Conservation (phyloP, 106 monocot species). For the Ottelia alismoides region DNA sequence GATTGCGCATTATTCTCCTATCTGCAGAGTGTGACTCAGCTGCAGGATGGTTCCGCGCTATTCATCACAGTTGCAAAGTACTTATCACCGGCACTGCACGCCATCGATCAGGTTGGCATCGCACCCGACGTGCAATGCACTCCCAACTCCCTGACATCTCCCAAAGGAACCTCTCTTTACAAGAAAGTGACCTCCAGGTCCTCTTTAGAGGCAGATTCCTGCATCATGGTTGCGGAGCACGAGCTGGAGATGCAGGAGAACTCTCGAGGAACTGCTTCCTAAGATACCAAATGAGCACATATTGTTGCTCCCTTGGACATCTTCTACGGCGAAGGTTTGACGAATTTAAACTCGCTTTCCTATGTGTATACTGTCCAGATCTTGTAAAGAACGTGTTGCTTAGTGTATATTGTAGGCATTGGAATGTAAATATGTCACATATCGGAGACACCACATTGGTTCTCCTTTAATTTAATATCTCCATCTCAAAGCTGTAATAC, state of each 20-base stretch:
- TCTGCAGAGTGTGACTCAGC: slow-evolving; percentile 84
- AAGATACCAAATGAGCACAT: too few species aligned
- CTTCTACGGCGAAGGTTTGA: too few species aligned
- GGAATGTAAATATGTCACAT: too few species aligned
- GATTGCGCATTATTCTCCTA: too few species aligned
- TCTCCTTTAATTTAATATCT: too few species aligned
- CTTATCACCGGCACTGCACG: slow-evolving; percentile 77
- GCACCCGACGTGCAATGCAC: slow-evolving; percentile 80
- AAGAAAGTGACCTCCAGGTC: slow-evolving; percentile 19
- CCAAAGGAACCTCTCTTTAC: slow-evolving; percentile 9
- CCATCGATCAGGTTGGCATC: slow-evolving; percentile 93
- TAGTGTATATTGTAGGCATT: too few species aligned
- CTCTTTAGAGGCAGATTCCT: slow-evolving; percentile 67
- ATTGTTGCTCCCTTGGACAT: too few species aligned
- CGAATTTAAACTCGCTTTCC: too few species aligned
- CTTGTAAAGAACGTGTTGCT: too few species aligned
- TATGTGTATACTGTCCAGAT: too few species aligned
- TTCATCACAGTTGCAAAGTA: slow-evolving; percentile 97
- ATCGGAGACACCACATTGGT: too few species aligned
- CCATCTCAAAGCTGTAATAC: too few species aligned
- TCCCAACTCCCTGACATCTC: slow-evolving; percentile 32
- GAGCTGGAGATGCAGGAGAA: slow-evolving; percentile 62
- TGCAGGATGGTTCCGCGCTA: slow-evolving; percentile 83
- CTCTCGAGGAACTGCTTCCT: slow-evolving; percentile 63
- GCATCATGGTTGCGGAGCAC: slow-evolving; percentile 91